Percentiles rank a stretch among this genome's conserved stretches.
Evolutionary conservation across 1,139 yeast genomes (phyloP).

Genomic region (Sugiyamaella paludigena): DNA sequence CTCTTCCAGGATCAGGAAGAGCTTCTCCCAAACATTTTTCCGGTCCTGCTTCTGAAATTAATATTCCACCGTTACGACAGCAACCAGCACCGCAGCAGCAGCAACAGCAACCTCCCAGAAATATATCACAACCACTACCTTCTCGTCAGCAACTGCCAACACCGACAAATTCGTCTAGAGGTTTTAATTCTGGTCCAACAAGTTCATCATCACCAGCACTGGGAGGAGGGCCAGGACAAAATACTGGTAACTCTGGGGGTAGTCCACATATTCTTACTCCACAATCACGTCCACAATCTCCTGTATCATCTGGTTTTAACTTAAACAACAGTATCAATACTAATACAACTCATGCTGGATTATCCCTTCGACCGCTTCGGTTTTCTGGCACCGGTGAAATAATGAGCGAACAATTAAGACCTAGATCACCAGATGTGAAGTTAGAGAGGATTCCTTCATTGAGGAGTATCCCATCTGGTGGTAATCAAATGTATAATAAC

Average conservation of each 20-base stretch:
- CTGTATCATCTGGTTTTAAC: slow-evolving; percentile 11
- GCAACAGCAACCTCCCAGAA: background rate
- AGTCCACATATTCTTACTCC: slow-evolving; percentile 30
- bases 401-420: slow-evolving; percentile 38
- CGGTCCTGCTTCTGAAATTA: background rate
- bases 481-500: background rate
- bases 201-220: background rate
- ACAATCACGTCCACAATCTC: slow-evolving; percentile 32
- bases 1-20: slow-evolving; percentile 11
- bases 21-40: slow-evolving; percentile 8
- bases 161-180: background rate
- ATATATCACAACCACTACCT: background rate
- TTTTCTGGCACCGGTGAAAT: slow-evolving; percentile 19
- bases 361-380: slow-evolving; percentile 11
- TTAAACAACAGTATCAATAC: background rate
- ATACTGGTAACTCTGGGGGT: background rate
- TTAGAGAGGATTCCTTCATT: slow-evolving; percentile 36
- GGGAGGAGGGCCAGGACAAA: background rate
- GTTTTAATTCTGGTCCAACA: background rate
- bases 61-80: background rate
- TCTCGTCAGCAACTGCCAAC: background rate
- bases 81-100: background rate
- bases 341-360: slow-evolving; percentile 2
- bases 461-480: slow-evolving; percentile 16
- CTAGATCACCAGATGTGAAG: slow-evolving; percentile 34